Evolutionary conservation across 345 rosid species (phyloP), one percentile per base, ranked within the genome.

Genomic region (Hibiscus trionum): DNA sequence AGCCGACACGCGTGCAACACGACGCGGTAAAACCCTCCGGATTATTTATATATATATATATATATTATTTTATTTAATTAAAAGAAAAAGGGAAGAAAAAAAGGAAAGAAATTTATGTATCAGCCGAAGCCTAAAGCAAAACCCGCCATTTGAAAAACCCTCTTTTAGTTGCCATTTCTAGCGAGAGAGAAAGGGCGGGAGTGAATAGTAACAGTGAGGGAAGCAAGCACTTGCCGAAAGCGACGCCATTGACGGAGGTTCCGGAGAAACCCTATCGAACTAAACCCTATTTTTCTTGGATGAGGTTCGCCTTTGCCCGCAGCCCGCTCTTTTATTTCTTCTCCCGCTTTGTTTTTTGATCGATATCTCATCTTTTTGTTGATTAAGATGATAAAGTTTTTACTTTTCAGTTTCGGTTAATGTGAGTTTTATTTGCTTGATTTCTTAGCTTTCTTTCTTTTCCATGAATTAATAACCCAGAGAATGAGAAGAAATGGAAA

Each of bases 111-210:
- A 47, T 14, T 47, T 3, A 47, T 26, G 6, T 27, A 14, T 1
- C 58, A 66, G 56, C 57, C 71, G 2, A 49, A 49, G 53, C 53
- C 53, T 8, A 52, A 27, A 73, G 53, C 57, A 52, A 27, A 73
- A 60, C 55, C 80, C 55, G 70, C 73, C 77, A 66, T 77, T 72
- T 68, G 69, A 8, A 47, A 56, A 50, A 44, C 76, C 72, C 58
- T 52, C 19, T 15, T 27, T 42, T 11, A 11, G 6, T 10, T 16
- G 63, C 47, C 44, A 72, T 39, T 53, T 50, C 11, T 57, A 52
- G 57, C n/a, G 57, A 52, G 57, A 52, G 19, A 52, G 21, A 21
- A 1, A 21, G 42, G 57, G 47, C 31, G 68, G 15, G 66, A 31
- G 57, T 26, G 35, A 57, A 66, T 24, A 66, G 75, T 44, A 57